A percentile compares a stretch with the other conserved stretches of the same genome.
These are phyloP conservation scores for Avena sativa DNA, from an alignment of 176 grass and related monocot genomes.

Conservation along the genomic window DNA sequence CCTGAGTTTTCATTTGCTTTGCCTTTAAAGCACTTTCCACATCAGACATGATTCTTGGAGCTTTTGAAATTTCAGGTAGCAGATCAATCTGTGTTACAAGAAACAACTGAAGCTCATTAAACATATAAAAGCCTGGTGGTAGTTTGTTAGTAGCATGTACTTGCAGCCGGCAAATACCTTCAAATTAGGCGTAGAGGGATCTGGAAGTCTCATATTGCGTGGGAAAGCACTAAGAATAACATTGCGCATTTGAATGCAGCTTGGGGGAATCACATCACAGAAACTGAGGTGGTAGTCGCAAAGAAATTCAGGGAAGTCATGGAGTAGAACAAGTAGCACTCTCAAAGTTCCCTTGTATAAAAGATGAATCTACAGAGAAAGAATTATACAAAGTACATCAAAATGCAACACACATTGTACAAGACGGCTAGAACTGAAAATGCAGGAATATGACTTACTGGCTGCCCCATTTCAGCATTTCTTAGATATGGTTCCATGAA, in stretches of 20 bases:
- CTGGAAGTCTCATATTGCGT: slow-evolving; percentile 97
- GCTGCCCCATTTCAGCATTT: slow-evolving; percentile 81
- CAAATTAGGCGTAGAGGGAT: slow-evolving; percentile 94
- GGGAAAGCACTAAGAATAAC: slow-evolving; percentile 98
- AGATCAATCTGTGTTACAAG: slow-evolving; percentile 85
- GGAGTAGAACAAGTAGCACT: slow-evolving; percentile 90
- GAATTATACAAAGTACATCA: slow-evolving; percentile 17
- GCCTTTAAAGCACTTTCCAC: slow-evolving; percentile 82
- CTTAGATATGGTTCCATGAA: slow-evolving; percentile 97
- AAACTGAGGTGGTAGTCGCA: slow-evolving; percentile 98
- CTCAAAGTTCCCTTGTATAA: slow-evolving; percentile 93
- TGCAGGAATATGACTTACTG: slow-evolving; percentile 59
- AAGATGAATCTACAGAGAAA: slow-evolving; percentile 71
- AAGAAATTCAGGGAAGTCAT: slow-evolving; percentile 98
- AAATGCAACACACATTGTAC: not conserved
- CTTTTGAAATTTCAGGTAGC: slow-evolving; percentile 78
- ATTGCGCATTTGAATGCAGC: slow-evolving; percentile 98
- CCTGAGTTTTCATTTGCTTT: slow-evolving; percentile 84
- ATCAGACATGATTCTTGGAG: slow-evolving; percentile 90
- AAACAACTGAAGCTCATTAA: slow-evolving; percentile 39
- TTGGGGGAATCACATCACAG: slow-evolving; percentile 94
- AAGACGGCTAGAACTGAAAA: slow-evolving; percentile 22
- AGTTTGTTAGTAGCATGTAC: slow-evolving; percentile 9
- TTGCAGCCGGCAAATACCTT: slow-evolving; percentile 63
- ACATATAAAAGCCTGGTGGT: not conserved